Evolutionary conservation across 495 filamentous ascomycete species (phyloP).

Genomic region (Parathielavia hyrcaniae): DNA sequence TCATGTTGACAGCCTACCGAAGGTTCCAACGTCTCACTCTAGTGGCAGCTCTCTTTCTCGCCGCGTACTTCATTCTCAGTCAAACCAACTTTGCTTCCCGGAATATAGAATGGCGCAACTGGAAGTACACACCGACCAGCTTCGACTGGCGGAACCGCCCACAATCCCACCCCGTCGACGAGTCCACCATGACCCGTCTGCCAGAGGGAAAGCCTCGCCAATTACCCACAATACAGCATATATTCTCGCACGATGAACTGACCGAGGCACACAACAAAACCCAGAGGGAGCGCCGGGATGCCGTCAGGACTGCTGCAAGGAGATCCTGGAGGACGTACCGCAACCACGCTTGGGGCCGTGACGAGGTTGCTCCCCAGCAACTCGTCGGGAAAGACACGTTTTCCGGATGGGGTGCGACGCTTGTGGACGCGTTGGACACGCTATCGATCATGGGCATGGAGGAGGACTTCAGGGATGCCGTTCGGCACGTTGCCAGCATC

Average conservation of each 20-base stretch:
- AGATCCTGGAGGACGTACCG: slow-evolving; percentile 74
- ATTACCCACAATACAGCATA: slow-evolving; percentile 39
- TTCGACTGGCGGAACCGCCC: slow-evolving; percentile 41
- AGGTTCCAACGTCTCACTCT: slow-evolving; percentile 24
- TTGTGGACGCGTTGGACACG: slow-evolving; percentile 80
- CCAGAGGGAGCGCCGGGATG: slow-evolving; percentile 26
- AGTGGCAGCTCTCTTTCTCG: slow-evolving; percentile 20
- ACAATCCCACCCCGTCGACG: slow-evolving; percentile 32
- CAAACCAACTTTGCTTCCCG: slow-evolving; percentile 1
- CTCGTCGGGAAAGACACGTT: slow-evolving; percentile 57
- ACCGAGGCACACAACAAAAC: slow-evolving; percentile 28
- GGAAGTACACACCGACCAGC: slow-evolving; percentile 32
- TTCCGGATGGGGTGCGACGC: slow-evolving; percentile 79
- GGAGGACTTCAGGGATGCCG: slow-evolving; percentile 73
- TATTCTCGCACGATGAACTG: slow-evolving; percentile 33
- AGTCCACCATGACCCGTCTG: slow-evolving; percentile 27
- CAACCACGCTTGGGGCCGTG: slow-evolving; percentile 64
- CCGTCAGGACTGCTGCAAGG: slow-evolving; percentile 58
- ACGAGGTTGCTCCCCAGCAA: slow-evolving; percentile 65
- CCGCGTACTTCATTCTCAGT: slow-evolving; percentile 19
- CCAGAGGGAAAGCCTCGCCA: slow-evolving; percentile 32
- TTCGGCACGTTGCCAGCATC: slow-evolving; percentile 60
- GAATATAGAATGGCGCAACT: neutral
- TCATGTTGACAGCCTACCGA: slow-evolving; percentile 23
- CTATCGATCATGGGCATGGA: slow-evolving; percentile 87